Base-by-base conservation (phyloP, 2,329 filamentous ascomycete species). In the Exophiala viscosa region DNA sequence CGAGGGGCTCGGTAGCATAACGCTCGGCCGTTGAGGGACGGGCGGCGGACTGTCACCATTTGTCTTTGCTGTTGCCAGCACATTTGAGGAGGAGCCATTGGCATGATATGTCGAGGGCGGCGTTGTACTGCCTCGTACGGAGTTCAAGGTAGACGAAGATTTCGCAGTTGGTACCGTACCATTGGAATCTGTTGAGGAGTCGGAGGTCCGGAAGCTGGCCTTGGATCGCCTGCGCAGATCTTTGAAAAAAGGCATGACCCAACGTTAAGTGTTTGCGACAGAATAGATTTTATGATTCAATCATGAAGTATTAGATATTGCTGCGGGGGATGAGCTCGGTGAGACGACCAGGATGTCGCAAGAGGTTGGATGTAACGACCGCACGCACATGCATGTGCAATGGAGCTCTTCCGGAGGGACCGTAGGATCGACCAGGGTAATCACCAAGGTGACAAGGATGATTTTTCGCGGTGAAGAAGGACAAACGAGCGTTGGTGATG, bases 181-280 rank as follows among this genome's bases (percentile, higher is more conserved):
- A 62, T 72, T 76, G 57, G 78, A 79, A 65, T 83, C 82, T 67
- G 81, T 84, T 42, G 80, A 82, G 7, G 78, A 78, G 62, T 86
- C 82, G 43, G 78, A 79, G 43, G 82, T 84, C 54, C 80, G 83
- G 71, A 90, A 86, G 75, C 84, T 90, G 55, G 84, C 81, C 69
- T 79, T 85, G 51, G 88, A 93, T 63, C 86, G 85, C 62, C 88
- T 83, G 63, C 88, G 86, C 51, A 95, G 73, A 66, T 86, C 84
- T 70, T 83, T 88, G 64, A 93, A 78, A 66, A 95, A 88, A 39
- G 85, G 68, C 75, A 77, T 77, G 51, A 32, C 44, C 23, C 23
- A 28, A 28, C 13, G 43, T 23, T 14, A 35, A 40, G 23, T n/a
- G 28, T 44, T 31, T 39, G 33, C n/a, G 41, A 39, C 15, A 28